A percentile compares a stretch with the other conserved stretches of the same genome.
Conservation (phyloP, 1,284 basidiomycete species). For the Xanthoconium separans region DNA sequence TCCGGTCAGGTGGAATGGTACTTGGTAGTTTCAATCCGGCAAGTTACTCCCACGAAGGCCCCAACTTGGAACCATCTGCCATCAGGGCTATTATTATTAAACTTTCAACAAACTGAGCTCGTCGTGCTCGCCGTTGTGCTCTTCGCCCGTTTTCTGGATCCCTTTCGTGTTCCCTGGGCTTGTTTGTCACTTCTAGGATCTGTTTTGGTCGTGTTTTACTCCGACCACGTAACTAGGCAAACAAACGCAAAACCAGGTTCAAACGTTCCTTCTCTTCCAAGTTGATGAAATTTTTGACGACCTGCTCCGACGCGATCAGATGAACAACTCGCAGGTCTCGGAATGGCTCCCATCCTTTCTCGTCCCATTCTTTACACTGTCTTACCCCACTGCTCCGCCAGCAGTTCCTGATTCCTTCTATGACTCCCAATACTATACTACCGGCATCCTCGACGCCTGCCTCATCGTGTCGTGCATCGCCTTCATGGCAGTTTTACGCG, state of each 20-base stretch:
- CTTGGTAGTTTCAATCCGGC: slow-evolving; percentile 15
- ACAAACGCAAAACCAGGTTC: slow-evolving; percentile 31
- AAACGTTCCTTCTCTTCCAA: slow-evolving; percentile 11
- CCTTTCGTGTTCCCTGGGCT: neutral
- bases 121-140: slow-evolving; percentile 7
- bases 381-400: slow-evolving; percentile 64
- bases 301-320: slow-evolving; percentile 26
- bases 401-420: slow-evolving; percentile 65
- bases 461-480: slow-evolving; percentile 73
- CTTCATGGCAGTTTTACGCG: slow-evolving; percentile 77
- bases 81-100: neutral
- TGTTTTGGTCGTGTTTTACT: slow-evolving; percentile 27
- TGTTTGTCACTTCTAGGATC: slow-evolving; percentile 10
- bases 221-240: slow-evolving; percentile 31
- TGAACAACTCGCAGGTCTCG: slow-evolving; percentile 38
- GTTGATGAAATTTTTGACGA: slow-evolving; percentile 36
- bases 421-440: slow-evolving; percentile 63
- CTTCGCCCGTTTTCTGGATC: slow-evolving; percentile 4
- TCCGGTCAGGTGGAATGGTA: neutral
- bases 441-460: slow-evolving; percentile 70
- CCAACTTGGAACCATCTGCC: too few species aligned
- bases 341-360: slow-evolving; percentile 52
- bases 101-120: neutral
- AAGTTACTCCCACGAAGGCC: slow-evolving; percentile 38
- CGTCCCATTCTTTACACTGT: slow-evolving; percentile 71